Conservation (phyloP, 139 green algal species). For the Deuterostichococcus epilithicus region DNA sequence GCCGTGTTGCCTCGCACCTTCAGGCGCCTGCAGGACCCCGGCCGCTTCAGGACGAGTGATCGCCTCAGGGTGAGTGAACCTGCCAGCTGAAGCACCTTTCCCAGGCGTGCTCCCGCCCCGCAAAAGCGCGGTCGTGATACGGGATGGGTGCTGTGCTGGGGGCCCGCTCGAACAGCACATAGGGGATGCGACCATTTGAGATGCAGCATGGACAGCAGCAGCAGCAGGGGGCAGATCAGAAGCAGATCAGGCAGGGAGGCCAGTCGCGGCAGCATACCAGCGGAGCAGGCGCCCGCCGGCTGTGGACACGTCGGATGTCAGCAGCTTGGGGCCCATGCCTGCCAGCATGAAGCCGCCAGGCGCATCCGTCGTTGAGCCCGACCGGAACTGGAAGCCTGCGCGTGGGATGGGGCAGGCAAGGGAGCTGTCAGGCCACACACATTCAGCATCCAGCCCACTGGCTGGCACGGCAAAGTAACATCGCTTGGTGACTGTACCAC, state of each 20-base stretch:
- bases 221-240: no score
- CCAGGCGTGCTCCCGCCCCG: no score
- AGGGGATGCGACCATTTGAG: no score
- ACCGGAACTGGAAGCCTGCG: conserved; percentile 5
- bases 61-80: no score
- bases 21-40: conserved; percentile 24
- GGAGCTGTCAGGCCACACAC: neutral
- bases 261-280: conserved; percentile 19
- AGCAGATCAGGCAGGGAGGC: no score
- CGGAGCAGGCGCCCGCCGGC: conserved; percentile 44
- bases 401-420: neutral
- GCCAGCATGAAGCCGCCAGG: conserved; percentile 41
- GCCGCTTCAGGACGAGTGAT: no score
- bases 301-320: conserved; percentile 57
- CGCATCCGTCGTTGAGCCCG: conserved; percentile 1
- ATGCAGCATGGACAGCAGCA: no score
- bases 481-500: neutral
- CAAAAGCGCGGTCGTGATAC: no score
- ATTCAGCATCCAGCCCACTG: conserved; percentile 21
- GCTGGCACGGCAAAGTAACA: conserved; percentile 14
- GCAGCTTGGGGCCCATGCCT: conserved; percentile 65
- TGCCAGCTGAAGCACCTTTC: neutral
- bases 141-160: no score
- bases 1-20: conserved; percentile 61
- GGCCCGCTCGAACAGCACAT: no score